Percentiles rank a stretch among this genome's conserved stretches.
Evolutionary conservation across 177 flowering plant genomes (phyloP).

Genomic region (Telopea speciosissima): DNA sequence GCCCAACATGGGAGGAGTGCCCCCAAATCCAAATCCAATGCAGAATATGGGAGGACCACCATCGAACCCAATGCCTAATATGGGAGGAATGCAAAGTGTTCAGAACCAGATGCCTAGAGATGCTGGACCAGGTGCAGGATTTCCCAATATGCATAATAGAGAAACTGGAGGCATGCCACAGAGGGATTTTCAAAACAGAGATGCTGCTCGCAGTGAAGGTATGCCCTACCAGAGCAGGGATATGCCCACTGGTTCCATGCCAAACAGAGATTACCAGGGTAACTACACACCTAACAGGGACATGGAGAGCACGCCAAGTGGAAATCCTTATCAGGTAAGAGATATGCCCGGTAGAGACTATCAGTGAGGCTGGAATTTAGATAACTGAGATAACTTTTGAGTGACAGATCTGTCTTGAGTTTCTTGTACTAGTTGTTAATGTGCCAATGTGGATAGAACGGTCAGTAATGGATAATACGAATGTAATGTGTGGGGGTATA

Average conservation of each 20-base stretch:
- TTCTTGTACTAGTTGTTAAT: too few species aligned
- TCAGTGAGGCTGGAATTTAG: background rate
- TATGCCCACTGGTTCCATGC: constrained; percentile 13
- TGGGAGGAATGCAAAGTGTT: too few species aligned
- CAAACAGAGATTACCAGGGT: constrained; percentile 20
- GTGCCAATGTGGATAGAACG: too few species aligned
- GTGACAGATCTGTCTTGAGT: too few species aligned
- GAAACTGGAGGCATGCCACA: too few species aligned
- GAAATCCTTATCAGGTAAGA: constrained; percentile 17
- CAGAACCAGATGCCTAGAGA: constrained; percentile 5
- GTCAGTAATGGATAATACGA: too few species aligned
- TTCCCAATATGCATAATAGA: too few species aligned
- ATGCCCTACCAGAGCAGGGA: constrained; percentile 23
- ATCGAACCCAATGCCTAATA: too few species aligned
- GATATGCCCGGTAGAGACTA: constrained; percentile 15
- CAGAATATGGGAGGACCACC: too few species aligned
- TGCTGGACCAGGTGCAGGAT: constrained; percentile 14
- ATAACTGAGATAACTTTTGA: background rate
- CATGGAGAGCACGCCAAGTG: constrained; percentile 9
- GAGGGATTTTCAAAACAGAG: constrained; percentile 12
- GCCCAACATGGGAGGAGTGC: constrained; percentile 15
- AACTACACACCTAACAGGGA: constrained; percentile 22
- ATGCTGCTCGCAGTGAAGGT: constrained; percentile 23
- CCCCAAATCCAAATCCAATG: background rate
- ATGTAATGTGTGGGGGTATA: too few species aligned